Conservation (phyloP, 1,139 yeast genomes). For the Candida tropicalis region DNA sequence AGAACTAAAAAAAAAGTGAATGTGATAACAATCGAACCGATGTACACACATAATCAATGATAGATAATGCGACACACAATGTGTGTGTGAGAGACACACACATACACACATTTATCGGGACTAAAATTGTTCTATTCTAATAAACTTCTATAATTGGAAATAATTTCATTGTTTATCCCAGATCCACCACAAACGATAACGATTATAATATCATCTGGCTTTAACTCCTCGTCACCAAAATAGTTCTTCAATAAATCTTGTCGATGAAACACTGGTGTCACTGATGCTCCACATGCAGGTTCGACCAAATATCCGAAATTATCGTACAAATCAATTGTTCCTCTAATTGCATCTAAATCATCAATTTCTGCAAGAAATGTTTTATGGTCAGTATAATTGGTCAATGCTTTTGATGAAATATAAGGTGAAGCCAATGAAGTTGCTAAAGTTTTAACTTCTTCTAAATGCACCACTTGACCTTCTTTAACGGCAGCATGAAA, state of each 20-base stretch:
- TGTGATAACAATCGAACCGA: neutral
- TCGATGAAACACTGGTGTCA: conserved; percentile 29
- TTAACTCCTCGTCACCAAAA: conserved; percentile 24
- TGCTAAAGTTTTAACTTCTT: conserved; percentile 36
- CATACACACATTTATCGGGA: too few species aligned
- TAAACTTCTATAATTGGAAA: conserved; percentile 22
- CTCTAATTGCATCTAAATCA: conserved; percentile 39
- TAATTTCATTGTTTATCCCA: conserved; percentile 25
- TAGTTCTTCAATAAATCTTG: conserved; percentile 21
- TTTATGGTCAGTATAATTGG: conserved; percentile 24
- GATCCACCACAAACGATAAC: conserved; percentile 47
- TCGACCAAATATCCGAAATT: conserved; percentile 31
- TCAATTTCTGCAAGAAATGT: conserved; percentile 32
- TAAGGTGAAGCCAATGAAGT: conserved; percentile 45
- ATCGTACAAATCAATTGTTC: conserved; percentile 29
- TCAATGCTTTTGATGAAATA: conserved; percentile 31
- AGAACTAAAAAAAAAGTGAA: conserved; percentile 2
- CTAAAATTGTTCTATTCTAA: conserved; percentile 9
- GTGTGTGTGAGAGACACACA: too few species aligned
- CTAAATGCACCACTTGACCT: conserved; percentile 30
- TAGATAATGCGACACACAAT: too few species aligned
- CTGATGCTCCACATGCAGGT: conserved; percentile 49
- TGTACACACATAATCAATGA: neutral
- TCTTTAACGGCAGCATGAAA: conserved; percentile 34
- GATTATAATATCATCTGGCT: conserved; percentile 35